Percentiles rank a stretch among this genome's conserved stretches.
Conservation (phyloP, 768 basidiomycete genomes). For the Lentinula guzmanii region DNA sequence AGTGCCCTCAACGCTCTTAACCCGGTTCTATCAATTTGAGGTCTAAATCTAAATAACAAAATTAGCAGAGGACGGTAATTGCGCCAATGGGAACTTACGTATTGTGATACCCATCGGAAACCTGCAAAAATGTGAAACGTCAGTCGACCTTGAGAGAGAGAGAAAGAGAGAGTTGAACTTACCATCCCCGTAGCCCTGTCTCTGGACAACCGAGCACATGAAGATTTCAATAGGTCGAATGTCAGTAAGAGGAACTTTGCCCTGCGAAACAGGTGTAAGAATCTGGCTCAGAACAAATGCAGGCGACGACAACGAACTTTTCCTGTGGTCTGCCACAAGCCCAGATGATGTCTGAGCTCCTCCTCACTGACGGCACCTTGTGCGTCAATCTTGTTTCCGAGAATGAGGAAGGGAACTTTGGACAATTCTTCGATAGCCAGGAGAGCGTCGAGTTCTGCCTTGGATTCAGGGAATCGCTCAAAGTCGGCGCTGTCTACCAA, state of each 20-base stretch:
- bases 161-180: slow-evolving; percentile 9
- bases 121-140: slow-evolving; percentile 32
- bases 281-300: background rate
- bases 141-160: background rate
- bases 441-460: slow-evolving; percentile 94
- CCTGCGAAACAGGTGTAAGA: slow-evolving; percentile 38
- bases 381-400: slow-evolving; percentile 99
- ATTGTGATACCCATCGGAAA: slow-evolving; percentile 97
- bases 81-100: slow-evolving; percentile 48
- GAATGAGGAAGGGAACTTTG: slow-evolving; percentile 96
- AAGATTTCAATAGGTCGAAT: slow-evolving; percentile 98
- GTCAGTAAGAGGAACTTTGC: slow-evolving; percentile 93
- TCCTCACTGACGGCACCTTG: slow-evolving; percentile 96
- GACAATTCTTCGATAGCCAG: slow-evolving; percentile 92
- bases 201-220: slow-evolving; percentile 99
- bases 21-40: background rate
- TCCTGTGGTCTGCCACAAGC: slow-evolving; percentile 98
- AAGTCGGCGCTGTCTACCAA: slow-evolving; percentile 96
- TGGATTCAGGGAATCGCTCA: slow-evolving; percentile 94
- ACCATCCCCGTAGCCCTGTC: slow-evolving; percentile 98
- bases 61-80: background rate
- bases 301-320: slow-evolving; percentile 53
- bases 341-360: slow-evolving; percentile 90
- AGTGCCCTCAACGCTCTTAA: background rate
- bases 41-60: slow-evolving; percentile 29